These are phyloP conservation scores for Neoconidiobolus thromboides DNA, from an alignment of 371 early-diverging fungal species.

Conservation along the genomic window DNA sequence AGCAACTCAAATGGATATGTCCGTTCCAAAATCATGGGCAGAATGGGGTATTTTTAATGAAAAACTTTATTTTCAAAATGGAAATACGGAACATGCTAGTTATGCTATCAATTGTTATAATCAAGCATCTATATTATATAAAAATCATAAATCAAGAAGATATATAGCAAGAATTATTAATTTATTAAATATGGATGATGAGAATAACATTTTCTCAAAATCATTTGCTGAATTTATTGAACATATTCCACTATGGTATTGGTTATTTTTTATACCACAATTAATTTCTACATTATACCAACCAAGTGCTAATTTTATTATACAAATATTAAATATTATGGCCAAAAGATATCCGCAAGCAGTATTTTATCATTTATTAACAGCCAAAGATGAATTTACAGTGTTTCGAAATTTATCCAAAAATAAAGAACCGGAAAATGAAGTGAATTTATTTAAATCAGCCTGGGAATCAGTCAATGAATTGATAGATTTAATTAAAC, in stretches of 20 bases:
- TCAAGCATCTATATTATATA: constrained; percentile 82
- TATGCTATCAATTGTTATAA: constrained; percentile 93
- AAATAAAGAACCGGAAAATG: constrained; percentile 7
- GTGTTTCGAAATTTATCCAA: constrained; percentile 7
- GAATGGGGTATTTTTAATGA: constrained; percentile 95
- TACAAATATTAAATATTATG: constrained; percentile 67
- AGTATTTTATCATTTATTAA: constrained; percentile 6
- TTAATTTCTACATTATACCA: constrained; percentile 57
- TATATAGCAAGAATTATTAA: constrained; percentile 82
- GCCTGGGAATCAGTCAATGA: constrained; percentile 81
- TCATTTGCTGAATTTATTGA: constrained; percentile 78
- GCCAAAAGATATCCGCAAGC: constrained; percentile 92
- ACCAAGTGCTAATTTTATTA: constrained; percentile 61
- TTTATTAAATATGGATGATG: constrained; percentile 82
- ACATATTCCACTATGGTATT: constrained; percentile 88
- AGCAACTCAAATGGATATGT: constrained; percentile 81
- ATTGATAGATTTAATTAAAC: constrained; percentile 89
- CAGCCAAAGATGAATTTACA: constrained; percentile 12
- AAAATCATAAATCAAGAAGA: constrained; percentile 71
- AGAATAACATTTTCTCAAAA: constrained; percentile 44
- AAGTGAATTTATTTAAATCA: constrained; percentile 14
- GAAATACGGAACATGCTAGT: constrained; percentile 24
- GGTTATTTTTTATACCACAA: constrained; percentile 96
- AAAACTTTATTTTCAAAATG: constrained; percentile 63
- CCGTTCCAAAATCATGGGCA: constrained; percentile 87